Base-by-base conservation (phyloP, 2,329 filamentous ascomycete species). In the Saccharata proteae region DNA sequence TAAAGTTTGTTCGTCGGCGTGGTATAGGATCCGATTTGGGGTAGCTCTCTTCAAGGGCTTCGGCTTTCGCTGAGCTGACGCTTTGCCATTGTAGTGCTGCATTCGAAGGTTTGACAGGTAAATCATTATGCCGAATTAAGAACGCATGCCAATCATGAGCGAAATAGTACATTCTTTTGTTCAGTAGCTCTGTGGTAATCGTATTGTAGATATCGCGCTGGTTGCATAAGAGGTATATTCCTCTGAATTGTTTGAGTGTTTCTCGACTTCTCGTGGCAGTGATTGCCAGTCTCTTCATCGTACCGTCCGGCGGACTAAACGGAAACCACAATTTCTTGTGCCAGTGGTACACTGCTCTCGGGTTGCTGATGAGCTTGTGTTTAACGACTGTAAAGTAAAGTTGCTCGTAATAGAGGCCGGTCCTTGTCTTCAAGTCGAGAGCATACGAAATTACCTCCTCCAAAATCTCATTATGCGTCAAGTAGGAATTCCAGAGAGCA, bases 331-430 rank as follows among this genome's bases (percentile, higher is more conserved):
- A 16, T 22, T 19, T 34, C 9, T 15, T 14, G 25, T 37, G 35
- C 35, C 27, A 30, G 15, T 18, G 12, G 13, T 34, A 26, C 21
- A 27, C 13, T 15, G 7, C 8, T 16, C 11, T 34, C 19, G n/a
- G 32, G 11, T 34, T 38, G 11, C 37, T 25, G 18, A 38, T 38
- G 17, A 57, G 48, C 49, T 50, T 54, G 23, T 61, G 44, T 19
- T 53, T 50, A 30, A 74, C 52, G 38, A 69, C 45, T 8, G 46
- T 43, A 11, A 45, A 41, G 43, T 71, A 70, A 1, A 73, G 44
- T 12, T 37, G 41, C 11, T 46, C 41, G 34, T 53, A 54, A 5
- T 39, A 38, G 8, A 43, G 33, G 13, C 58, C 58, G 10, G 55
- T 58, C 10, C 42, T 43, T 8, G 50, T 41, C 36, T 58, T 53